phyloP scores from a whole-genome alignment of 202 grass and related monocot genomes.

The Dendrocalamus latiflorus region DNA sequence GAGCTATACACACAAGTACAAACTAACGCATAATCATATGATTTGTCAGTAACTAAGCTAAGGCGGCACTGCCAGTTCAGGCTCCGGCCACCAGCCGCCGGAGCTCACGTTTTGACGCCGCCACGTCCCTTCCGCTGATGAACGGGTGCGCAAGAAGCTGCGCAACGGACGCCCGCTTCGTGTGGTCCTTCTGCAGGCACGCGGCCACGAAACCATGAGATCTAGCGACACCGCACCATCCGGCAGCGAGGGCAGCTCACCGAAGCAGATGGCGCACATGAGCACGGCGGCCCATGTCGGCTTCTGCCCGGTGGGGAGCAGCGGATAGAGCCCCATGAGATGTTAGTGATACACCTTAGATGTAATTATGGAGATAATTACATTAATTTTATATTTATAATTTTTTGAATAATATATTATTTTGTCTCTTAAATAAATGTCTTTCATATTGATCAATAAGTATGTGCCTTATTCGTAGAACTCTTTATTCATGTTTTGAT shows the following conservation, averaged over 20 bases:
- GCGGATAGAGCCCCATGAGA: conserved; percentile 60
- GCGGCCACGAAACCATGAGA: conserved; percentile 43
- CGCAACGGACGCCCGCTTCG: conserved; percentile 44
- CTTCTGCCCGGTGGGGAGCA: conserved; percentile 61
- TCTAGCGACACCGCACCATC: conserved; percentile 20
- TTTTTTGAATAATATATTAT: too few relatives aligned
- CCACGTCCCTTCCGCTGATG: conserved; percentile 24
- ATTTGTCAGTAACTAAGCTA: neutral
- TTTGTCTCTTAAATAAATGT: too few relatives aligned
- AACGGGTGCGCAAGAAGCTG: conserved; percentile 62
- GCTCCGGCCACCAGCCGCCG: conserved; percentile 36
- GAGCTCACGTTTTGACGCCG: conserved; percentile 39
- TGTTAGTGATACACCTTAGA: too few relatives aligned
- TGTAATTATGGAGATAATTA: too few relatives aligned
- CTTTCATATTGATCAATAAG: too few relatives aligned
- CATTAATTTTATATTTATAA: too few relatives aligned
- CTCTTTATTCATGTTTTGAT: too few relatives aligned
- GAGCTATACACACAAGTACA: neutral
- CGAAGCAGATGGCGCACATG: too few relatives aligned
- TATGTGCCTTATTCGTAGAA: too few relatives aligned
- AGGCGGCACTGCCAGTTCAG: neutral
- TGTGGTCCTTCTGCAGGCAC: conserved; percentile 65
- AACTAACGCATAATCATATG: neutral
- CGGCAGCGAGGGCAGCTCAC: conserved; percentile 21
- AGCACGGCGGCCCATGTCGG: conserved; percentile 72